phyloP scores from a whole-genome alignment of 2,329 filamentous ascomycete genomes.

The Thielaviopsis musarum region DNA sequence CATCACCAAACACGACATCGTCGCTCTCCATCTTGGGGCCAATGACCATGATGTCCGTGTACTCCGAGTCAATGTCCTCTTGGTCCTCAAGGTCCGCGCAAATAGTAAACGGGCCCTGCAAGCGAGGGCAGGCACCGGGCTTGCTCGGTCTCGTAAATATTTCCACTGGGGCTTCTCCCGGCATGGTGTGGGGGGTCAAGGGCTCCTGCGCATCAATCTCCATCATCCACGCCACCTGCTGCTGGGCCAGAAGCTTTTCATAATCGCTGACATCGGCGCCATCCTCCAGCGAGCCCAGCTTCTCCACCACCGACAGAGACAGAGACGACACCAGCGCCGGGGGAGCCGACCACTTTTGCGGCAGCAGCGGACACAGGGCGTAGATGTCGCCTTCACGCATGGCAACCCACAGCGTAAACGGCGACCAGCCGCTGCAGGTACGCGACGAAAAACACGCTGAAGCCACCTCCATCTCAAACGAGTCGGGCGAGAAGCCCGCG shows the following conservation, averaged over 20 bases:
- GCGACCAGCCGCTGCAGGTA: slow-evolving; percentile 68
- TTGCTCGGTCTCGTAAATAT: slow-evolving; percentile 39
- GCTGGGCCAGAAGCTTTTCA: slow-evolving; percentile 40
- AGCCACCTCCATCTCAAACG: slow-evolving; percentile 85
- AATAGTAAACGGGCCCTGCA: slow-evolving; percentile 46
- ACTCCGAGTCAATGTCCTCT: slow-evolving; percentile 36
- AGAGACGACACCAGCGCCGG: slow-evolving; percentile 65
- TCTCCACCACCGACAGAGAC: slow-evolving; percentile 66
- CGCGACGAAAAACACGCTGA: slow-evolving; percentile 61
- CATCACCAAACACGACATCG: slow-evolving; percentile 46
- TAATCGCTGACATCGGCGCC: slow-evolving; percentile 35
- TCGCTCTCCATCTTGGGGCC: slow-evolving; percentile 43
- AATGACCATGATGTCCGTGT: slow-evolving; percentile 46
- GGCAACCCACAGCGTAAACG: slow-evolving; percentile 94
- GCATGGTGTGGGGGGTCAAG: slow-evolving; percentile 30
- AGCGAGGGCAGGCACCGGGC: slow-evolving; percentile 39
- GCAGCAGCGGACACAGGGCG: slow-evolving; percentile 77
- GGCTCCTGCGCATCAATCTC: slow-evolving; percentile 48
- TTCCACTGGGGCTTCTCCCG: slow-evolving; percentile 33
- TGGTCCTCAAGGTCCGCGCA: slow-evolving; percentile 37
- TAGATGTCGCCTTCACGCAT: slow-evolving; percentile 91
- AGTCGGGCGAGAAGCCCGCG: slow-evolving; percentile 75
- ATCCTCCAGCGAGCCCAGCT: slow-evolving; percentile 45
- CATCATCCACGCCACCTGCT: slow-evolving; percentile 51
- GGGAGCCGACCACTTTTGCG: slow-evolving; percentile 67